Evolutionary conservation across 768 basidiomycete species (phyloP).

Genomic region (Mycena galopus): DNA sequence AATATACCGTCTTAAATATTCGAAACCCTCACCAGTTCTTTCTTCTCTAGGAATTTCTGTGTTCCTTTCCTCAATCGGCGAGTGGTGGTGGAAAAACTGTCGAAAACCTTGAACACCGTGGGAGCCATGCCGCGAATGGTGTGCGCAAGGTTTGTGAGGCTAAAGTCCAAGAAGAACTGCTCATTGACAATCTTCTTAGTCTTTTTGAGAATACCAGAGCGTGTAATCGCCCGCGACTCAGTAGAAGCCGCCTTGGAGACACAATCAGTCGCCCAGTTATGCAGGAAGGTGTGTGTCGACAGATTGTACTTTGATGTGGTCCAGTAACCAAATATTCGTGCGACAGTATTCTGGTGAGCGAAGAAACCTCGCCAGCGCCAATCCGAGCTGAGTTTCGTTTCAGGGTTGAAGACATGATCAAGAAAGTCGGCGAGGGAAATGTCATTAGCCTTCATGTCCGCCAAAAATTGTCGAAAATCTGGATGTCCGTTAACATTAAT

Average conservation of each 20-base stretch:
- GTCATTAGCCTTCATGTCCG: no score
- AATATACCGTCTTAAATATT: background rate
- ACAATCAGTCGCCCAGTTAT: background rate
- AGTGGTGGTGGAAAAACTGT: background rate
- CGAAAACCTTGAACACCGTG: background rate
- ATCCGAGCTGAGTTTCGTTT: no score
- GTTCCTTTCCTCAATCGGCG: background rate
- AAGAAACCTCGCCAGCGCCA: background rate
- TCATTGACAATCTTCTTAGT: background rate
- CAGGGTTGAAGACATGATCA: no score
- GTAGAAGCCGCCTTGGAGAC: background rate
- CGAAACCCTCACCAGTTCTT: background rate
- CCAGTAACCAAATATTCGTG: background rate
- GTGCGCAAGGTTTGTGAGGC: background rate
- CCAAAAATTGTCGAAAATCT: no score
- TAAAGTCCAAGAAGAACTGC: background rate
- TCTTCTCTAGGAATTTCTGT: background rate
- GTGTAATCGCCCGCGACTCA: background rate
- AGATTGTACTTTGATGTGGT: background rate
- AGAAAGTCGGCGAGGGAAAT: no score
- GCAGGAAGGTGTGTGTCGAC: background rate
- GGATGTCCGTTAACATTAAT: no score
- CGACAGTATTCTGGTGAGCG: background rate
- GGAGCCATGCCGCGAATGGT: background rate
- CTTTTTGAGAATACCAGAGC: background rate